Evolutionary conservation across 805 yeast genomes (phyloP).

Genomic region (Ogataea trehaloabstinens): DNA sequence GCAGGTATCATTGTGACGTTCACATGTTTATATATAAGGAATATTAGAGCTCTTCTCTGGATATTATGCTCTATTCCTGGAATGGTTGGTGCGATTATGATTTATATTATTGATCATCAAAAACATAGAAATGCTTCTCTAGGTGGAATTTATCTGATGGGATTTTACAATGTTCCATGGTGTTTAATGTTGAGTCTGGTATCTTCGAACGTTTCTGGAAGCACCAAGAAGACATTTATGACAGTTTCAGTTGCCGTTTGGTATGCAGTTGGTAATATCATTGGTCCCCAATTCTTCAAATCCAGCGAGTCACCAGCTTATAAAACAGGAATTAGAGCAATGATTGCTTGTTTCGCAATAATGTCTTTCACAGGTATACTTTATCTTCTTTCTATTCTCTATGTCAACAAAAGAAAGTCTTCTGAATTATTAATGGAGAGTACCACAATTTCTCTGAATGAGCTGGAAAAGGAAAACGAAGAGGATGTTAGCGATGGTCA

Average conservation of each 20-base stretch:
- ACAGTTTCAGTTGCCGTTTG: constrained; percentile 32
- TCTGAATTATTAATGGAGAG: neutral
- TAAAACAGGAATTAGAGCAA: constrained; percentile 8
- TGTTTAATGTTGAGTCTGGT: constrained; percentile 27
- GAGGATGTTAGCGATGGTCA: constrained; percentile 6
- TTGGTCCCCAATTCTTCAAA: constrained; percentile 54
- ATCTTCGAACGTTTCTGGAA: constrained; percentile 40
- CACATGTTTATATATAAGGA: constrained; percentile 15
- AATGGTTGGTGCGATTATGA: constrained; percentile 5
- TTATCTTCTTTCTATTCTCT: constrained; percentile 1
- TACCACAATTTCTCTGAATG: neutral
- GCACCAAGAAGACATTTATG: constrained; percentile 48
- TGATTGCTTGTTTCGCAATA: constrained; percentile 5
- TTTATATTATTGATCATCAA: constrained; percentile 6
- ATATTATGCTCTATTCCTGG: constrained; percentile 8
- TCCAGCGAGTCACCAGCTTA: constrained; percentile 42
- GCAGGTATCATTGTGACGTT: constrained; percentile 25
- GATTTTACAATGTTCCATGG: constrained; percentile 18
- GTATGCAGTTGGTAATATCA: constrained; percentile 45
- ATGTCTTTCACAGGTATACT: constrained; percentile 5
- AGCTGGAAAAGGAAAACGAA: constrained; percentile 8
- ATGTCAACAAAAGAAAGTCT: constrained; percentile 5
- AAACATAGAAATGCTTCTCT: constrained; percentile 7
- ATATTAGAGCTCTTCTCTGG: constrained; percentile 18
- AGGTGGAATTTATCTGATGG: constrained; percentile 15